Percentiles rank a stretch among this genome's conserved stretches.
These are phyloP conservation scores for Plantago elongata DNA, from an alignment of 257 asterid genomes.

Conservation along the genomic window DNA sequence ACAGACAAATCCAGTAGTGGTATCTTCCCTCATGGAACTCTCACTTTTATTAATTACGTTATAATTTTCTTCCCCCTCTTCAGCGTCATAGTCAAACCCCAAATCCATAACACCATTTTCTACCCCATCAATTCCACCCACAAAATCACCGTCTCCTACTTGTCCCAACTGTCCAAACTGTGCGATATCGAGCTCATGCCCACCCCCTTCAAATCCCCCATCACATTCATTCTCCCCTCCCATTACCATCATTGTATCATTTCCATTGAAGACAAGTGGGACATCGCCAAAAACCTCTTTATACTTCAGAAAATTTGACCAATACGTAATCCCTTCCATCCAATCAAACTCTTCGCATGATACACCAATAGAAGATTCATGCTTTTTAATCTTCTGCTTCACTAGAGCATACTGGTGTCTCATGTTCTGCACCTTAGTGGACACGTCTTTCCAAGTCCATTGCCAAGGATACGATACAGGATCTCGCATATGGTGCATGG, in stretches of 20 bases:
- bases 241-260: constrained; percentile 34
- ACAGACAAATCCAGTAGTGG: constrained; percentile 46
- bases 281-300: constrained; percentile 91
- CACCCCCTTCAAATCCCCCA: constrained; percentile 65
- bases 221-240: constrained; percentile 61
- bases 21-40: constrained; percentile 51
- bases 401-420: constrained; percentile 95
- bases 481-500: constrained; percentile 60
- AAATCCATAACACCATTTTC: constrained; percentile 75
- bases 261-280: constrained; percentile 37
- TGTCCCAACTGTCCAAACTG: constrained; percentile 67
- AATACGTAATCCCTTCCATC: constrained; percentile 80
- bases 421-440: constrained; percentile 96
- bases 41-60: constrained; percentile 44
- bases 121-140: constrained; percentile 67
- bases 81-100: constrained; percentile 79
- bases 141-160: constrained; percentile 63
- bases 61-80: constrained; percentile 67
- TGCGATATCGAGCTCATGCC: constrained; percentile 48
- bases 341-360: constrained; percentile 80
- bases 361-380: constrained; percentile 44
- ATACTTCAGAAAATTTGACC: constrained; percentile 89
- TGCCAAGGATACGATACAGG: constrained; percentile 82
- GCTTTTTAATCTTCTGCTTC: constrained; percentile 90
- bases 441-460: constrained; percentile 97